These are phyloP conservation scores for Epipyxis sp. DNA, from an alignment of 108 stramenopile species.

Conservation along the genomic window DNA sequence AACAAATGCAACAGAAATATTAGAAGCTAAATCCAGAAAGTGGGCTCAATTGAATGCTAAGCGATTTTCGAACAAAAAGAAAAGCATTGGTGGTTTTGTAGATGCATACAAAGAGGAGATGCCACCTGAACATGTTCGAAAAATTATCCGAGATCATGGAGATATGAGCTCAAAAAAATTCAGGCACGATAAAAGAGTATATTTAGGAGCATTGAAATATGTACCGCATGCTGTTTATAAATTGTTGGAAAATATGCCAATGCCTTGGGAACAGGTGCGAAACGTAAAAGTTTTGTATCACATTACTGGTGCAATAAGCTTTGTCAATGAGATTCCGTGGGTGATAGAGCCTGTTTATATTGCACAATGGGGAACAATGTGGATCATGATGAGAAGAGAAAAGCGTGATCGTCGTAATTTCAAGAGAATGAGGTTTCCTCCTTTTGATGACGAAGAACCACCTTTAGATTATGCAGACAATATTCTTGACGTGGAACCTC, in stretches of 20 bases:
- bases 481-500: slow-evolving; percentile 93
- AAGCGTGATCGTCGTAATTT: slow-evolving; percentile 97
- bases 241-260: slow-evolving; percentile 91
- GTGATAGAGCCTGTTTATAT: slow-evolving; percentile 97
- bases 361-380: slow-evolving; percentile 97
- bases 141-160: slow-evolving; percentile 93
- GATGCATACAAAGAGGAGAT: slow-evolving; percentile 72
- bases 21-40: slow-evolving; percentile 74
- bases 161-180: slow-evolving; percentile 97
- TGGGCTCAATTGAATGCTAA: slow-evolving; percentile 77
- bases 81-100: slow-evolving; percentile 55
- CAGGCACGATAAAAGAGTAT: slow-evolving; percentile 89
- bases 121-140: slow-evolving; percentile 89
- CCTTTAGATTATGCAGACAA: slow-evolving; percentile 98
- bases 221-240: slow-evolving; percentile 97
- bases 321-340: slow-evolving; percentile 94
- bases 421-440: slow-evolving; percentile 98
- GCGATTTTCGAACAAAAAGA: slow-evolving; percentile 58
- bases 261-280: slow-evolving; percentile 85
- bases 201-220: slow-evolving; percentile 98
- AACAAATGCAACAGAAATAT: neutral
- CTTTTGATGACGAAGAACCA: slow-evolving; percentile 99
- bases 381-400: slow-evolving; percentile 98
- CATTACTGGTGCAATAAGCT: slow-evolving; percentile 94
- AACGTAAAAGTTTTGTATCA: slow-evolving; percentile 94